Percentiles rank a stretch among this genome's conserved stretches.
Evolutionary conservation across 129 eudicot species (phyloP).

Genomic region (Saussurea involucrata): DNA sequence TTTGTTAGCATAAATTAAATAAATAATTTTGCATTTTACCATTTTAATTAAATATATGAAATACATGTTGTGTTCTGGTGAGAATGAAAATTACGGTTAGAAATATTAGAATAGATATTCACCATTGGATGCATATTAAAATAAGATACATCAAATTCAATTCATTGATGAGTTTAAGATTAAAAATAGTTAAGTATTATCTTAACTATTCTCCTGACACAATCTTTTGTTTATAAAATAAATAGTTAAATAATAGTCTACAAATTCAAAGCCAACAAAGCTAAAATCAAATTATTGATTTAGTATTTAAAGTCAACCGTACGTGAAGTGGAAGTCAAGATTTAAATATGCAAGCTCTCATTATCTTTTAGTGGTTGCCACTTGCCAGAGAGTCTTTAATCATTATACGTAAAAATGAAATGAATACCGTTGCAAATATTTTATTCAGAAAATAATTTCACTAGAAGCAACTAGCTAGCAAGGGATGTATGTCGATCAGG

Average conservation of each 20-base stretch:
- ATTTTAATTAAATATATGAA: too few relatives aligned
- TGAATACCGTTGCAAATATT: background rate
- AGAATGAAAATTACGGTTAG: too few relatives aligned
- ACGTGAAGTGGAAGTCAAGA: constrained; percentile 34
- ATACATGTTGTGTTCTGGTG: too few relatives aligned
- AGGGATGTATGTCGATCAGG: too few relatives aligned
- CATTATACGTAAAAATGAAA: background rate
- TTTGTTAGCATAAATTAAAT: background rate
- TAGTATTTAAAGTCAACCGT: constrained; percentile 11
- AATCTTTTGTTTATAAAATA: too few relatives aligned
- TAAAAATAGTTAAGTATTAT: too few relatives aligned
- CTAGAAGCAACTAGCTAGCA: too few relatives aligned
- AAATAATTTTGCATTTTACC: background rate
- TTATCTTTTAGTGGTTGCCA: constrained; percentile 9
- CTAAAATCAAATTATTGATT: background rate
- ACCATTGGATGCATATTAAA: too few relatives aligned
- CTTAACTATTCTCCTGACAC: too few relatives aligned
- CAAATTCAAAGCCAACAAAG: background rate
- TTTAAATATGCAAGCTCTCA: constrained; percentile 23
- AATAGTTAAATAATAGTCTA: background rate
- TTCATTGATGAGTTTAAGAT: too few relatives aligned
- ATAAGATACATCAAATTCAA: too few relatives aligned
- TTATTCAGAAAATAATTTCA: background rate
- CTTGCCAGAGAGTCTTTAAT: background rate
- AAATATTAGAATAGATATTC: too few relatives aligned